Conservation (phyloP, 2,329 filamentous ascomycete species). For the Leptographium galeiforme region DNA sequence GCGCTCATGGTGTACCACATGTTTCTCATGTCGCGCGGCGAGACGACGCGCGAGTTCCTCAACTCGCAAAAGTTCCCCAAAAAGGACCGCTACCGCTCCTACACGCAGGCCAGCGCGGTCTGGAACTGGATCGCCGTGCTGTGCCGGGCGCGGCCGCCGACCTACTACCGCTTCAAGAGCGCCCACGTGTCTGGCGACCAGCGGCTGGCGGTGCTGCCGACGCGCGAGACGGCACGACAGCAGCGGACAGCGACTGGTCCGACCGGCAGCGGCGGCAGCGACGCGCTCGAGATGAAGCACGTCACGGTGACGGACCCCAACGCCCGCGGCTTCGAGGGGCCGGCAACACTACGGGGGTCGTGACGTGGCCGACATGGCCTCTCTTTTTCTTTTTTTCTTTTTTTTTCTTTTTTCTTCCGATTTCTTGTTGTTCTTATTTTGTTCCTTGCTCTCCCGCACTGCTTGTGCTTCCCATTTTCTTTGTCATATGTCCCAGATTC, state of each 20-base stretch:
- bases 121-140: conserved; percentile 75
- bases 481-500: not conserved
- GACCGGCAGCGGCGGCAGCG: conserved; percentile 8
- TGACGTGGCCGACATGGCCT: not conserved
- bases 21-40: conserved; percentile 78
- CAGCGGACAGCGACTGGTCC: conserved; percentile 23
- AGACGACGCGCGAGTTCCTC: conserved; percentile 92
- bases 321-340: conserved; percentile 38
- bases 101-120: conserved; percentile 61
- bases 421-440: not conserved
- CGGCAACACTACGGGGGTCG: conserved; percentile 27
- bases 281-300: conserved; percentile 60
- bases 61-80: conserved; percentile 93
- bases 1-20: conserved; percentile 80
- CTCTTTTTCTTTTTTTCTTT: not conserved
- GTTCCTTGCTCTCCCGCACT: not conserved
- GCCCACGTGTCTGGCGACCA: conserved; percentile 71
- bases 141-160: conserved; percentile 70
- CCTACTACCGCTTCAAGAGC: conserved; percentile 77
- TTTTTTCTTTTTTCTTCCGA: not conserved
- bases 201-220: conserved; percentile 49
- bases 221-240: conserved; percentile 8
- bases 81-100: conserved; percentile 81
- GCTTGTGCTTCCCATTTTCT: not conserved
- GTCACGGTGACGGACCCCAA: conserved; percentile 27